Evolutionary conservation across 352 stramenopile species (phyloP).

Genomic region (Saprolegnia diclina): DNA sequence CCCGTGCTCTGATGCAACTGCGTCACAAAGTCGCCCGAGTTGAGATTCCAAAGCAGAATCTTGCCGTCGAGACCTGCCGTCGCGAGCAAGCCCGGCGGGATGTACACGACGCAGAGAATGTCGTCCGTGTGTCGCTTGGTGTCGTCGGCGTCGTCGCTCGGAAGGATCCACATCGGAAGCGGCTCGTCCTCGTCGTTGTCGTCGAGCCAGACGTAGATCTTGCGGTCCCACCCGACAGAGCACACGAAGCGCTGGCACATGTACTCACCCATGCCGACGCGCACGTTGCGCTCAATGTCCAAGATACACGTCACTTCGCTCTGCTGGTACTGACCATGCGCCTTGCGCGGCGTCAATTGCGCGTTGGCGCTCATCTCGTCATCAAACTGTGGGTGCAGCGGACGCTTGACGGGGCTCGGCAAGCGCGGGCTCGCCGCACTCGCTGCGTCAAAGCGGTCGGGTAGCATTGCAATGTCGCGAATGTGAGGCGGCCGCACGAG

Average conservation of each 20-base stretch:
- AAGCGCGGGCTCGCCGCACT: neutral
- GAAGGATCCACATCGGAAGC: conserved; percentile 51
- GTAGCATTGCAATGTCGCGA: conserved; percentile 17
- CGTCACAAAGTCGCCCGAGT: conserved; percentile 62
- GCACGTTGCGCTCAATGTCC: conserved; percentile 72
- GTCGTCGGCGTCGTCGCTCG: conserved; percentile 32
- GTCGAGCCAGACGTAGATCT: conserved; percentile 80
- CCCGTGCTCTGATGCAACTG: conserved; percentile 55
- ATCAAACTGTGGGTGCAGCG: neutral
- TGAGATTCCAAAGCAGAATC: conserved; percentile 73
- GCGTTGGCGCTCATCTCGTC: conserved; percentile 13
- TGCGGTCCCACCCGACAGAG: conserved; percentile 76
- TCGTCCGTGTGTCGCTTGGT: conserved; percentile 59
- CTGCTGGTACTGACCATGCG: conserved; percentile 44
- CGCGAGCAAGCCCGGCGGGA: conserved; percentile 63
- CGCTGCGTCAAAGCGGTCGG: conserved; percentile 11
- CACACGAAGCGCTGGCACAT: conserved; percentile 76
- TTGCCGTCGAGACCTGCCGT: conserved; percentile 56
- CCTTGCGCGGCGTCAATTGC: neutral
- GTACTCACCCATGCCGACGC: conserved; percentile 75
- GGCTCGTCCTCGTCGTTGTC: conserved; percentile 73
- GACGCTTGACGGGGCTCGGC: neutral
- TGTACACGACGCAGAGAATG: conserved; percentile 63
- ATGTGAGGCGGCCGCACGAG: conserved; percentile 9
- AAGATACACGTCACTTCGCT: conserved; percentile 82